Base-by-base conservation (phyloP, 257 asterid species). In the Osmanthus fragrans region DNA sequence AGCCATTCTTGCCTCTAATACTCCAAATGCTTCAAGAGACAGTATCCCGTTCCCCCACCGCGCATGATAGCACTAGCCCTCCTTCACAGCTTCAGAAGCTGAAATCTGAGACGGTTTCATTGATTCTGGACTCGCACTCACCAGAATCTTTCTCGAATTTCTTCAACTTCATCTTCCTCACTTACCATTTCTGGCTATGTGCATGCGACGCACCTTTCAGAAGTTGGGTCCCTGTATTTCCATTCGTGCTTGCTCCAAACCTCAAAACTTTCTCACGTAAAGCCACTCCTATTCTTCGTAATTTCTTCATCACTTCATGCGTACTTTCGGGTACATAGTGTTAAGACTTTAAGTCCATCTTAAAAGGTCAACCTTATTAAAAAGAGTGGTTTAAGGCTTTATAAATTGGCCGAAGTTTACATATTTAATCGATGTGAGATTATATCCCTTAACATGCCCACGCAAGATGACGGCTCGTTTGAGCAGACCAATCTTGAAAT, bases 81-180 rank as follows among this genome's bases (percentile, higher is more conserved):
- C 90, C 91, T 16, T 87, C 96, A 0, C 93, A 89, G 84, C 92
- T 87, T 39, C 90, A 85, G 77, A 75, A 73, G 34, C 87, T 89
- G 72, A 89, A 89, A 19, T 88, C 94, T n/a, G 93, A 88, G 37
- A 94, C 94, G 1, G 71, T 94, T 1, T 81, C 87, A 15, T 90
- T 97, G 98, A 86, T 88, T 3, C 84, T 92, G 0, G 96, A 92
- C 65, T 85, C 97, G 18, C 97, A 90, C 89, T 83, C 98, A 4
- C 84, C 90, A 0, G 97, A 94, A 80, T 89, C 97, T 0, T 92
- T 92, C 86, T 94, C 97, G 0, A 80, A 69, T 70, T 89, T 94
- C 93, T 92, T 90, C 85, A 86, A 81, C 77, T 90, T 88, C 80
- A 29, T 94, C 63, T 84, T 94, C 83, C 88, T 94, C 65, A 81